Evolutionary conservation across 495 filamentous ascomycete genomes (phyloP), one percentile per base, ranked within the genome.

Genomic region (Hypoxylon fuscum): DNA sequence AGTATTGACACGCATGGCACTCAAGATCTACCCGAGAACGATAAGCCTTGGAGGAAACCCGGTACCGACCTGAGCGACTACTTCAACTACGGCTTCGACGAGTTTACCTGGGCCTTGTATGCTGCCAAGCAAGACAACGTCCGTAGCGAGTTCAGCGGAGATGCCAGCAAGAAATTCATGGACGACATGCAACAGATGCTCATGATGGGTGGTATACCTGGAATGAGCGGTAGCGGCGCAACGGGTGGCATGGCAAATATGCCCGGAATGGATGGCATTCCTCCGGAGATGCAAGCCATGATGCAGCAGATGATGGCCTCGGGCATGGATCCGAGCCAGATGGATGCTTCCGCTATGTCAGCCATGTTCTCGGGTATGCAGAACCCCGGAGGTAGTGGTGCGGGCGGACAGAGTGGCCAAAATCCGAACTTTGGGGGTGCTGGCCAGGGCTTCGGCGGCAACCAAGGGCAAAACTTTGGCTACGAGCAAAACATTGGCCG

Each of bases 81-180:
- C 74, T 98, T 98, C 83, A 98, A 98, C 78, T 98, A 98, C 78
- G 96, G 96, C 31, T 98, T 98, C 62, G 95, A 98, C 77, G 95
- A 98, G 74, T 98, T 98, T 72, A 97, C 96, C 12, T 98, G 95
- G 95, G 90, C 93, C 22, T 85, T 91, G 56, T 98, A 98, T 75
- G 93, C 93, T 23, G 75, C 92, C 58, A 96, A 96, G 68, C 96
- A 98, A 70, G 87, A 91, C 52, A 80, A 82, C 3, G 77, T 96
- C 54, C 83, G 89, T 14, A 86, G 85, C 51, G 90, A 92, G 57
- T 88, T 79, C 69, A 80, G 75, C 62, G 75, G 75, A 34, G 82
- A 85, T 12, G 76, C 78, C 47, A 76, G 91, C 59, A 94, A 92
- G 76, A 90, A 90, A 71, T 89, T 96, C 75, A 85, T 93, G 76